Evolutionary conservation across 2,329 filamentous ascomycete genomes (phyloP).

Genomic region (Alternaria atra): DNA sequence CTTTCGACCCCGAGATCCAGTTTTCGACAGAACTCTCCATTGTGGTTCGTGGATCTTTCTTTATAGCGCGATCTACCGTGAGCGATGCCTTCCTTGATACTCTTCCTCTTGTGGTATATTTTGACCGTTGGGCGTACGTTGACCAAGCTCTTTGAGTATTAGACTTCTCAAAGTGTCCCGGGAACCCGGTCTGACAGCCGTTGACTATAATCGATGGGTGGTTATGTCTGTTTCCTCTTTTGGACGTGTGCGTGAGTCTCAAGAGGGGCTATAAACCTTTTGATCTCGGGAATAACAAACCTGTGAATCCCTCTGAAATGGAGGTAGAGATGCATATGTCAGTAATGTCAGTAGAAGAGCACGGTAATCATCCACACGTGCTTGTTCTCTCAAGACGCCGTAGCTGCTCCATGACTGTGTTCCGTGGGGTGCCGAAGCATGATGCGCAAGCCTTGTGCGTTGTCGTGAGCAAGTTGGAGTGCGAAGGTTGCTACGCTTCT

Average conservation of each 20-base stretch:
- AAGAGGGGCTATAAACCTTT: not conserved
- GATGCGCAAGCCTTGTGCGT: not conserved
- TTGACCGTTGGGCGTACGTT: not conserved
- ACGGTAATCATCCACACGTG: not conserved
- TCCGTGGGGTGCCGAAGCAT: constrained; percentile 4
- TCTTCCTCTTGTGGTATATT: constrained; percentile 11
- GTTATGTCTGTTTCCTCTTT: constrained; percentile 3
- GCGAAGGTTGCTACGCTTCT: not conserved
- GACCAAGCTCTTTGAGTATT: not conserved
- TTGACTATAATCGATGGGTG: constrained; percentile 10
- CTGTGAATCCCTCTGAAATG: not conserved
- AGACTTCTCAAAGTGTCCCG: not conserved
- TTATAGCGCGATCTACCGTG: constrained; percentile 9
- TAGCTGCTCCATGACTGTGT: not conserved
- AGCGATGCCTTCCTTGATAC: constrained; percentile 2
- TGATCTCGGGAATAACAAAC: not conserved
- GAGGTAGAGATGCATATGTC: not conserved
- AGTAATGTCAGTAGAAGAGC: not conserved
- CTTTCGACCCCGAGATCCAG: not conserved
- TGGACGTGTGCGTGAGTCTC: not conserved
- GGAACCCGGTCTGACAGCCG: constrained; percentile 10
- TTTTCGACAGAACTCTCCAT: not conserved
- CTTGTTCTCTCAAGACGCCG: not conserved
- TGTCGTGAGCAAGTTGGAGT: not conserved
- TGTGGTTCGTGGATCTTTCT: constrained; percentile 6